Evolutionary conservation across 352 stramenopile species (phyloP), one percentile per base, ranked within the genome.

Genomic region (Thalassiosira mediterranea): DNA sequence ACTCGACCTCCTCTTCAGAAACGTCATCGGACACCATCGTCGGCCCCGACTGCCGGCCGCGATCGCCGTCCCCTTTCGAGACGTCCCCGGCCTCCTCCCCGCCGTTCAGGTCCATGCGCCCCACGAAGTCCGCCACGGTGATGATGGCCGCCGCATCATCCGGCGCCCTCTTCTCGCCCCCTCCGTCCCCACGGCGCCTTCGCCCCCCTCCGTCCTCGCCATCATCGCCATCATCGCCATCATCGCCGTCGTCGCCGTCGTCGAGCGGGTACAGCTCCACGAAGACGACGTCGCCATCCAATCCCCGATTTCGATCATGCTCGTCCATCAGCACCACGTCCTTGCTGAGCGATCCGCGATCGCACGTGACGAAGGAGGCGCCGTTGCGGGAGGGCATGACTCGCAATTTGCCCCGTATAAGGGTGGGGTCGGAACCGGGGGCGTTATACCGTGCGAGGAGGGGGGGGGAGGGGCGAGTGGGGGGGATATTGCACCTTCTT

Each of bases 221-320:
- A 4, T 65, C 54, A n/a, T 76, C 42, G 13, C 62, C 49, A n/a
- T 31, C 46, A 25, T 38, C 53, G 53, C 40, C 29, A 32, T 63
- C 49, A 15, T 26, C 48, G 23, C 25, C 31, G 21, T 54, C 19
- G 19, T n/a, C 44, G 49, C 46, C 61, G 19, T 42, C 17, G 26
- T 69, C 58, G 2, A 62, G 13, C 34, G 56, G 44, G 5, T 87
- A 38, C 7, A 93, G 42, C 57, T 91, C 79, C 15, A 93, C 76
- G 86, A 86, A 93, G 0, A 93, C 86, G 28, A 65, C 63, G 73
- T 93, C 85, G 1, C 88, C 88, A 83, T 93, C 79, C 19, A 93
- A 62, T 0, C 76, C 81, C 25, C 88, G 59, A 77, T 93, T 93
- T 17, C 76, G 73, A 59, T 83, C 67, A 10, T 81, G 31, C 29